These are phyloP conservation scores for Geranium incanum DNA, from an alignment of 441 rosid genomes.

Conservation along the genomic window DNA sequence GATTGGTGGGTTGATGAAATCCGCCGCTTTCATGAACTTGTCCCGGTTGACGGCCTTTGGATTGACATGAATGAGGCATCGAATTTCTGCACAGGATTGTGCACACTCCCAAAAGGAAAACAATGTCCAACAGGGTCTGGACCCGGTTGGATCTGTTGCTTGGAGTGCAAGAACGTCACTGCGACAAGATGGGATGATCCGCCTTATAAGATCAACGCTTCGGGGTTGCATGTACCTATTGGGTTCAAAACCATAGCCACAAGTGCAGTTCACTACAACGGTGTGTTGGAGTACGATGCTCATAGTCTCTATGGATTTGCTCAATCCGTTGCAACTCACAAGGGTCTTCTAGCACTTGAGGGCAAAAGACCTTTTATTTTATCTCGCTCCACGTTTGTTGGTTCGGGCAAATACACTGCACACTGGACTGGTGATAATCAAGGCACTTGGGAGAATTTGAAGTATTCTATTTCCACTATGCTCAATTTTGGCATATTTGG, in stretches of 20 bases:
- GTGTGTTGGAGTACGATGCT: constrained; percentile 83
- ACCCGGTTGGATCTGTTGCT: constrained; percentile 92
- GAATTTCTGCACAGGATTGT: constrained; percentile 72
- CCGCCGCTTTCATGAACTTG: constrained; percentile 81
- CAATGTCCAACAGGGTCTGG: constrained; percentile 73
- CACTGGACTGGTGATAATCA: constrained; percentile 96
- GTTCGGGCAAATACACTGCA: constrained; percentile 84
- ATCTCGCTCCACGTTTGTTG: constrained; percentile 80
- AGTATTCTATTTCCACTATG: constrained; percentile 78
- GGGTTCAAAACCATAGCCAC: constrained; percentile 94
- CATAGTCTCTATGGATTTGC: constrained; percentile 91
- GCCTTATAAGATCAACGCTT: constrained; percentile 91
- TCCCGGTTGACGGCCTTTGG: constrained; percentile 87
- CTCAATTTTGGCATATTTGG: constrained; percentile 88
- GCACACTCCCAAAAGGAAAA: constrained; percentile 61
- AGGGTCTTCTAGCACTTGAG: constrained; percentile 58
- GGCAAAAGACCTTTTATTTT: constrained; percentile 89
- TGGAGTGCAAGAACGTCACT: constrained; percentile 92
- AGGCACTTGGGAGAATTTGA: constrained; percentile 87
- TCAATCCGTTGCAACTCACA: constrained; percentile 77
- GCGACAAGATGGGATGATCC: constrained; percentile 85
- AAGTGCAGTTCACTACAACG: constrained; percentile 82
- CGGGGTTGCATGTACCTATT: constrained; percentile 55
- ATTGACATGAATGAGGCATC: constrained; percentile 96
- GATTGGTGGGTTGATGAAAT: constrained; percentile 91